A percentile compares a stretch with the other conserved stretches of the same genome.
Conservation (phyloP, 257 asterid genomes). For the Solanum sejunctum region DNA sequence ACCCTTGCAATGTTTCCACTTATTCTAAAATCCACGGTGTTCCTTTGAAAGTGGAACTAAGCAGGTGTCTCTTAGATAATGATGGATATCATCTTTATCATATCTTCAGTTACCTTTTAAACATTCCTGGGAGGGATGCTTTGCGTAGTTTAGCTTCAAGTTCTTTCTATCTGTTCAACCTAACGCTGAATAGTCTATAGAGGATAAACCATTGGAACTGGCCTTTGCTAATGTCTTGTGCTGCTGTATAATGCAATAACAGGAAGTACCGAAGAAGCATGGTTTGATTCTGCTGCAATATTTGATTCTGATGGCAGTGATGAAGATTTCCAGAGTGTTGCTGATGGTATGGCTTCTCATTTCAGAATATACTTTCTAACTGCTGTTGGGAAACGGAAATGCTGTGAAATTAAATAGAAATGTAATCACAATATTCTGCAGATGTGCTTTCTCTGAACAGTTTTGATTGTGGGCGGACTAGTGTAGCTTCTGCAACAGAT, state of each 20-base stretch:
- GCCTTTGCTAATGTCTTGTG: background rate
- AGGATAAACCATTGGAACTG: background rate
- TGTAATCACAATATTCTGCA: constrained; percentile 10
- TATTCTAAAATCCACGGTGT: background rate
- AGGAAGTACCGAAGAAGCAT: constrained; percentile 79
- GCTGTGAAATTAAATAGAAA: background rate
- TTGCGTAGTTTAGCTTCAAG: background rate
- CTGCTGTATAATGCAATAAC: background rate
- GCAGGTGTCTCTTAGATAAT: background rate
- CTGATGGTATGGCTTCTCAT: constrained; percentile 51
- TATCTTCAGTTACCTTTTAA: background rate
- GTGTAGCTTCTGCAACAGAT: constrained; percentile 11
- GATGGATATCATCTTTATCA: background rate
- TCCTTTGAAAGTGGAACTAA: background rate
- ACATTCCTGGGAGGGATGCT: background rate
- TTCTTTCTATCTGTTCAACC: background rate
- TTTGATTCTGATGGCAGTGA: constrained; percentile 88
- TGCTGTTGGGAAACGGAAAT: background rate
- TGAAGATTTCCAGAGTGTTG: constrained; percentile 80
- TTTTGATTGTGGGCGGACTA: constrained; percentile 22
- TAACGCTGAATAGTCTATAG: background rate
- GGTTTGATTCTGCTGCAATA: constrained; percentile 71
- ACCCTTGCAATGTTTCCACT: background rate
- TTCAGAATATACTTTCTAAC: background rate
- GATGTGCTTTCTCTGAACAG: constrained; percentile 46